Evolutionary conservation across 2,329 filamentous ascomycete species (phyloP), one percentile per base, ranked within the genome.

Genomic region (Trichoderma koningii): DNA sequence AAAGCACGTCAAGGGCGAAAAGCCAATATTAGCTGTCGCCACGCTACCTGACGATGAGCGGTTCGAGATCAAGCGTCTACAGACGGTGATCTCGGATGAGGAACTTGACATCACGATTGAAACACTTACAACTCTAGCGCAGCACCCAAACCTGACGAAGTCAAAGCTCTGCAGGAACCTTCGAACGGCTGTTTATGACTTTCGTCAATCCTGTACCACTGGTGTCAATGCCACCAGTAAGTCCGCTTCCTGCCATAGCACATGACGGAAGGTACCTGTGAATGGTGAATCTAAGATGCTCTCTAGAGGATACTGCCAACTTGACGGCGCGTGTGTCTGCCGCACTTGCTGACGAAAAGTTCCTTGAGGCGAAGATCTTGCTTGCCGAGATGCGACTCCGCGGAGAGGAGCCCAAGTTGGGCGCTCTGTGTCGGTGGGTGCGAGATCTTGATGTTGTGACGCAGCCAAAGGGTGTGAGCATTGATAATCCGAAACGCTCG

Each of bases 361-460:
- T 87, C 68, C 81, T 80, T 10, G 88, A 90, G n/a, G 87, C 88
- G 5, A 82, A 82, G 59, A 82, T 91, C 17, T 73, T 90, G 15
- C 81, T 91, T 1, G 84, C 88, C 0, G 88, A 91, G 76, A 91
- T 91, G 88, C 81, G 83, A 34, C 86, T 91, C 19, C 79, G 88
- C n/a, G 78, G 80, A 3, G 82, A 90, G 67, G 82, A 84, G 19
- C 88, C 88, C 0, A 89, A 89, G 69, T 76, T 91, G 0, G 89
- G 89, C 21, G 87, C 88, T 1, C 75, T 91, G 7, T 90, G 88
- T 73, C 85, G 89, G 64, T 91, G 89, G 89, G 88, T 91, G 5
- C 83, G 89, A 65, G 88, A 90, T 71, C 77, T 91, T 28, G 88
- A 91, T 70, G 85, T 90, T 26, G 85, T 90, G 56, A 89, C 86